A percentile compares a stretch with the other conserved stretches of the same genome.
Evolutionary conservation across 176 grass and related monocot species (phyloP).

Genomic region (Rhipidocladum racemiflorum): DNA sequence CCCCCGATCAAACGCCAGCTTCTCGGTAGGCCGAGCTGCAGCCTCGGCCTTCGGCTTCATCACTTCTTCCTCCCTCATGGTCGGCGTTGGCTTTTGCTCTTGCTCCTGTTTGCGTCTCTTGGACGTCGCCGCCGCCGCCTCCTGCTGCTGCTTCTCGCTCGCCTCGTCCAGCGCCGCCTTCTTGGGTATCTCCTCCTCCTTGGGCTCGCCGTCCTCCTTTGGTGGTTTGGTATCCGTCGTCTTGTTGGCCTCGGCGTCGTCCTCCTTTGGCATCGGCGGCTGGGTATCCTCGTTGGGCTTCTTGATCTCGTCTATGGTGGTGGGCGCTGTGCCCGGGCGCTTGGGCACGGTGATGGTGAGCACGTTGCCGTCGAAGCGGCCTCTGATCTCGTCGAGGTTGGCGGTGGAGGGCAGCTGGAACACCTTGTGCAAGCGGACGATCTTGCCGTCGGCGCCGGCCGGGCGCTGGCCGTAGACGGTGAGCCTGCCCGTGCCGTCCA

Average conservation of each 20-base stretch:
- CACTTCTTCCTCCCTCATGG: not conserved
- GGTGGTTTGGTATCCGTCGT: not conserved
- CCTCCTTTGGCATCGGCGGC: not conserved
- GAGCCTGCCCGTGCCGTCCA: conserved; percentile 52
- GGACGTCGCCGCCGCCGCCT: not conserved
- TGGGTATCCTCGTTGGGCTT: not conserved
- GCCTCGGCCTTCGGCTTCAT: not conserved
- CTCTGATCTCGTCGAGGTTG: conserved; percentile 42
- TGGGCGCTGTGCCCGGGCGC: not conserved
- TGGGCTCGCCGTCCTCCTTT: not conserved
- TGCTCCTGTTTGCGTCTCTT: not conserved
- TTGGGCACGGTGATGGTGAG: conserved; percentile 54
- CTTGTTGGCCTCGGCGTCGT: not conserved
- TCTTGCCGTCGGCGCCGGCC: not conserved
- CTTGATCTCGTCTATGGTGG: not conserved
- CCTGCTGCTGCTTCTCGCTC: not conserved
- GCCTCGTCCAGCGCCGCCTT: not conserved
- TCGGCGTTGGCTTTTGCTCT: not conserved
- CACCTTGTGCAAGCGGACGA: conserved; percentile 28
- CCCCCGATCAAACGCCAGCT: not conserved
- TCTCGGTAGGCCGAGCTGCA: not conserved
- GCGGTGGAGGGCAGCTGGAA: conserved; percentile 52
- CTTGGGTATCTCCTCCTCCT: not conserved
- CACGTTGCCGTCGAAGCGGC: conserved; percentile 35
- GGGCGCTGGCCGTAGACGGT: conserved; percentile 37